Evolutionary conservation across 805 yeast genomes (phyloP), one percentile per base, ranked within the genome.

Genomic region (Yamadazyma nakazawae): DNA sequence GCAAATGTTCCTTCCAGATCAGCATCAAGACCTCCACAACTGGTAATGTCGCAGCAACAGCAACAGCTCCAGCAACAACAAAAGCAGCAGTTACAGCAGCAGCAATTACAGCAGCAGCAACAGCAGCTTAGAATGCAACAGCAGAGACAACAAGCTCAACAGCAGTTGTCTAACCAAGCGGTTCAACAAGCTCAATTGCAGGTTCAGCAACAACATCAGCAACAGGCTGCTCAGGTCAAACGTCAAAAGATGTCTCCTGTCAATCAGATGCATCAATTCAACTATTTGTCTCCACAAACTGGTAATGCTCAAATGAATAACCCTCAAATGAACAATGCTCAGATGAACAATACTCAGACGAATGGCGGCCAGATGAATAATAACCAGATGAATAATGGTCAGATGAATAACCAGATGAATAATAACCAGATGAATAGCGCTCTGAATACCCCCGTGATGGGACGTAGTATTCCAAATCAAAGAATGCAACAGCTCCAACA

Each of bases 81-180:
- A 24, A 49, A 46, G 31, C 56, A 52, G 18, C 58, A 54, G 47
- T 7, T 21, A 21, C 45, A 46, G 31, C 55, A 51, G 17, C 57
- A 52, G 47, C 25, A 31, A n/a, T 42, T 37, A 21, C 40, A 32
- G n/a, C 47, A 45, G 18, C 37, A 34, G n/a, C 47, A 48, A 40
- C 57, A 54, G 34, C 60, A 59, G 48, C 25, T 47, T 16, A 40
- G 50, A 14, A 49, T 55, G 40, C 54, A 51, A 45, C 60, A 53
- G 34, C 55, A 55, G 39, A 45, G 47, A 30, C 57, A 50, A 37
- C 49, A 38, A 18, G 52, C 48, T n/a, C 50, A 49, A 36, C 46
- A 35, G 37, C 51, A 45, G 34, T 18, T 41, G 18, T 31, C 42
- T 5, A 45, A n/a, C 48, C 39, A 36, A 42, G 45, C 37, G 38